phyloP scores from a whole-genome alignment of 768 basidiomycete species.

The Leccinum rimulosum region DNA sequence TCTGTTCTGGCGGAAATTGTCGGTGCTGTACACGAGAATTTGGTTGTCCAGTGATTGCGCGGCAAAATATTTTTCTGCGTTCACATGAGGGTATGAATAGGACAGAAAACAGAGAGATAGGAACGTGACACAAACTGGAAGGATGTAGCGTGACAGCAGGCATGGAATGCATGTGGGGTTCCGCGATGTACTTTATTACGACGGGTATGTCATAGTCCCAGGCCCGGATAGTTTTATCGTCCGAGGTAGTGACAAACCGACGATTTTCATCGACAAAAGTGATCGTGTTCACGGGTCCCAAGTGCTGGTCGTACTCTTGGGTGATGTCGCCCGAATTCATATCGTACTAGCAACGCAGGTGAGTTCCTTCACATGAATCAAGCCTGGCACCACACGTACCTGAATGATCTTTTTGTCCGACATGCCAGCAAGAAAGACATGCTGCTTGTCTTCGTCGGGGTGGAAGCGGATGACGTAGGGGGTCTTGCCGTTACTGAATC shows the following conservation, averaged over 20 bases:
- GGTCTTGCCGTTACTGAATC: slow-evolving; percentile 97
- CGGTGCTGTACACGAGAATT: slow-evolving; percentile 94
- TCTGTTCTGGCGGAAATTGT: slow-evolving; percentile 97
- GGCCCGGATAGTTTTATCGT: slow-evolving; percentile 97
- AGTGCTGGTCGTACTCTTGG: slow-evolving; percentile 98
- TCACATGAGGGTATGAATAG: slow-evolving; percentile 17
- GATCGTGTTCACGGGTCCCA: slow-evolving; percentile 97
- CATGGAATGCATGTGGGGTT: slow-evolving; percentile 99
- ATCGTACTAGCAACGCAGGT: slow-evolving; percentile 66
- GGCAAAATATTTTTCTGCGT: slow-evolving; percentile 89
- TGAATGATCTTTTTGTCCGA: slow-evolving; percentile 99
- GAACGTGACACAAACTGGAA: slow-evolving; percentile 62
- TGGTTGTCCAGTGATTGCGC: slow-evolving; percentile 98
- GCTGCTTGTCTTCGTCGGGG: slow-evolving; percentile 93
- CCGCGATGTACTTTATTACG: slow-evolving; percentile 99
- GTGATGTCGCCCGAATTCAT: slow-evolving; percentile 93
- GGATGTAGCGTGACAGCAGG: slow-evolving; percentile 96
- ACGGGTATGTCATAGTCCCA: slow-evolving; percentile 99
- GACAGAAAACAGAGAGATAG: slow-evolving; percentile 7
- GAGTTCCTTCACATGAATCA: not conserved
- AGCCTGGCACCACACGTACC: slow-evolving; percentile 43
- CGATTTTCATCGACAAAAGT: slow-evolving; percentile 99
- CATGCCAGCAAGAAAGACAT: slow-evolving; percentile 98
- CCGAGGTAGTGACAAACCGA: slow-evolving; percentile 95
- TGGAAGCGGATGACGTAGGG: slow-evolving; percentile 95